phyloP scores from a whole-genome alignment of 768 basidiomycete species.

The Dacryopinax primogenitus region DNA sequence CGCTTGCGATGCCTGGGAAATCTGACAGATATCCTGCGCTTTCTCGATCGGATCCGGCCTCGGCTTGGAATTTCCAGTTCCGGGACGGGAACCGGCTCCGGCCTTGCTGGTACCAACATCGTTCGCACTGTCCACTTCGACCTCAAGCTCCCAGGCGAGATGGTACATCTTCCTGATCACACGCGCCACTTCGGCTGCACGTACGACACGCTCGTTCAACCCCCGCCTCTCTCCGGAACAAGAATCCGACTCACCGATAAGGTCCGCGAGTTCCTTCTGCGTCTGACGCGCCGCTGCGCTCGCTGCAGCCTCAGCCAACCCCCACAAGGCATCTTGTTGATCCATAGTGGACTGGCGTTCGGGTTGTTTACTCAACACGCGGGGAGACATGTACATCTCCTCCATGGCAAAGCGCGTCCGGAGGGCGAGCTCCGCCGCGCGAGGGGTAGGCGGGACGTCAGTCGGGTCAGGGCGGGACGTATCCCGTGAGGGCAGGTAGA shows the following conservation, averaged over 20 bases:
- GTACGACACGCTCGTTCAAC: too few species aligned
- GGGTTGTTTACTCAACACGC: neutral
- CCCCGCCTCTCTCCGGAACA: neutral
- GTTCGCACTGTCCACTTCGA: neutral
- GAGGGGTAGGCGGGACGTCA: neutral
- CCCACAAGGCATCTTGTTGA: neutral
- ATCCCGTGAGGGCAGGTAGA: neutral
- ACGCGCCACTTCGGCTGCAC: neutral
- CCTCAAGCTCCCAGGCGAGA: neutral
- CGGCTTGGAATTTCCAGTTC: neutral
- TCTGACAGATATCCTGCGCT: conserved; percentile 3
- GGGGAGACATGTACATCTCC: neutral
- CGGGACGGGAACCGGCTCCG: neutral
- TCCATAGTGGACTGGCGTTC: neutral
- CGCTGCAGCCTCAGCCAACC: neutral
- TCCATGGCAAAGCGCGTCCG: neutral
- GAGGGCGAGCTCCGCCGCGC: neutral
- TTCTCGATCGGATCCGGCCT: neutral
- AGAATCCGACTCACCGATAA: neutral
- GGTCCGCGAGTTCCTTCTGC: neutral
- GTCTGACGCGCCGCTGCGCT: neutral
- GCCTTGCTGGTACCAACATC: neutral
- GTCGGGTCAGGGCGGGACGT: neutral
- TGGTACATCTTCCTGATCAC: neutral
- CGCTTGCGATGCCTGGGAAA: neutral